Base-by-base conservation (phyloP, 345 rosid species). In the Sisymbrium altissimum region DNA sequence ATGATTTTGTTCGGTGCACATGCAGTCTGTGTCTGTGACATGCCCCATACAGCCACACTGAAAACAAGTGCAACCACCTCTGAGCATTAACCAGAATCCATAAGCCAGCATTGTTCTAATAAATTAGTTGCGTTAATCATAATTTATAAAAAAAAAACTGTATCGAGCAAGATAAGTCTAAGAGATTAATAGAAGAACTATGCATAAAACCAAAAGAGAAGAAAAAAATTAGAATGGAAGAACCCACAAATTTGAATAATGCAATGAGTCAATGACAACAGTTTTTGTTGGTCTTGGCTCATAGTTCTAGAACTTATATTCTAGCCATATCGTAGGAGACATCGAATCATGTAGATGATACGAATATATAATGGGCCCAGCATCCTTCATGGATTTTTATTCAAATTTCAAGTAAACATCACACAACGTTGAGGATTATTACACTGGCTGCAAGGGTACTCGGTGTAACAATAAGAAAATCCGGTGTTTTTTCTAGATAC, bases 211-310 rank as follows among this genome's bases (percentile, higher is more conserved):
- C 15, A 14, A 0, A 13, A 41, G 3, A 7, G 13, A 12, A 40
- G 12, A 23, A 23, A 23, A n/a, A 23, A 1, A 23, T 23, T 39
- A 27, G 30, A 41, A 41, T 13, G 41, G 6, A 39, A 39, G 19
- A 66, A 52, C 17, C 36, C 50, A 25, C 43, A 29, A 25, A 27
- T 15, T 5, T 53, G 33, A 57, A 45, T 9, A 21, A 21, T 11
- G 19, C 4, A 50, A 8, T 18, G 68, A 71, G 61, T 59, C 75
- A 59, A 59, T 35, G 36, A 60, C 30, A 71, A 62, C 33, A 71
- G 50, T 71, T 43, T 71, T 61, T 71, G 76, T 62, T 68, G 52
- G 76, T 71, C 76, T 39, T 9, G 12, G 18, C 52, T 48, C 45
- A 60, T 43, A n/a, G 6, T 2, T 39, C 46, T 14, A 4, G 7